Base-by-base conservation (phyloP, 2,329 filamentous ascomycete species). In the Westerdykella aurantiaca region DNA sequence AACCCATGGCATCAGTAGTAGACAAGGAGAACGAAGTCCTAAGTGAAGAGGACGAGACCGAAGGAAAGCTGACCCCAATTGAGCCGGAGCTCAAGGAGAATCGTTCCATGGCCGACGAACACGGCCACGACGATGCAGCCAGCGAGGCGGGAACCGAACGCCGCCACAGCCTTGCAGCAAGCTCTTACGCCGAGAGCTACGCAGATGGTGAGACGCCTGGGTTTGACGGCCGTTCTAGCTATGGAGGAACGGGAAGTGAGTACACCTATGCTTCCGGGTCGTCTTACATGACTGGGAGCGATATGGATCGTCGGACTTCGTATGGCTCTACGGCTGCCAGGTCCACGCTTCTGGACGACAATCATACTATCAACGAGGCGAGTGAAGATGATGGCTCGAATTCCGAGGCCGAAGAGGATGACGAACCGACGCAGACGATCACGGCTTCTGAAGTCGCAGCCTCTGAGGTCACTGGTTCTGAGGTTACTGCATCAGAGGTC, bases 11-110 rank as follows among this genome's bases (percentile, higher is more conserved):
- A 33, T 55, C 50, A 10, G 49, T 59, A 12, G 58, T 54, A 4
- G 66, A 75, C 59, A 75, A 76, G 55, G 73, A 76, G 58, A 76
- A 76, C 47, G 70, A 71, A 17, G 59, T 58, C 1, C 47, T 73
- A 34, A 68, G 64, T 10, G 71, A 74, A 47, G 71, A 71, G 42
- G 64, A 65, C 21, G 69, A 71, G 44, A 63, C 58, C 11, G 67
- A 68, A 16, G 37, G 56, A 16, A 58, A 61, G 50, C 42, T 55
- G 16, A 16, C 37, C 10, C 25, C 29, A 25, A 45, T 43, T 11
- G 38, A 42, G 6, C 38, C 41, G 4, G 46, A 51, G 2, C 47
- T 54, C 22, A 33, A 40, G 7, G 42, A 49, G 22, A 46, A 57
- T 29, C 52, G 53, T 14, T 55, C 57, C 5, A 57, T 54, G 31